phyloP scores from a whole-genome alignment of 768 basidiomycete species.

The Trametes coccinea region DNA sequence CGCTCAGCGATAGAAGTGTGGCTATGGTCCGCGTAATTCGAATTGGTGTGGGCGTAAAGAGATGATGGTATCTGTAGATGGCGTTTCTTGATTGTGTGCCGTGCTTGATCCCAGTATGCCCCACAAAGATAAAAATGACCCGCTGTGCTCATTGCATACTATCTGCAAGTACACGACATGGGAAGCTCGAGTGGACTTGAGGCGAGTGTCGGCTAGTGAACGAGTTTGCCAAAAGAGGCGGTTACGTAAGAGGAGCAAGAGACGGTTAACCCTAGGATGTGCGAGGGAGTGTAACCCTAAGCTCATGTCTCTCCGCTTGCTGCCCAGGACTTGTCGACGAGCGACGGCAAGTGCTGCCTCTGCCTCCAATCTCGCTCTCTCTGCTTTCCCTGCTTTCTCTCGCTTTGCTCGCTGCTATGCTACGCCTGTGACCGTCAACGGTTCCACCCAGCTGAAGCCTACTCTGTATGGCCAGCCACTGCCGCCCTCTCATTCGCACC shows the following conservation, averaged over 20 bases:
- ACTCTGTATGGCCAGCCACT: conserved; percentile 81
- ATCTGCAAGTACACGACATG: too few species aligned
- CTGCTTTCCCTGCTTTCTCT: neutral
- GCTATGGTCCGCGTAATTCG: neutral
- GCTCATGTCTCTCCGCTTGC: conserved; percentile 20
- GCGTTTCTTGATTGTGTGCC: too few species aligned
- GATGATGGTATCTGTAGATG: neutral
- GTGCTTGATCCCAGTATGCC: too few species aligned
- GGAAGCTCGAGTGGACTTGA: too few species aligned
- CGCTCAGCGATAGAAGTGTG: neutral
- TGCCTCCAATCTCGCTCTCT: neutral
- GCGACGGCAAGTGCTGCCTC: conserved; percentile 13
- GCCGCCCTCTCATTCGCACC: conserved; percentile 77
- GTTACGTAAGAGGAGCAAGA: neutral
- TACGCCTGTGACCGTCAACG: conserved; percentile 32
- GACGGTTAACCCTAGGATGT: neutral
- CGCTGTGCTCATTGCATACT: too few species aligned
- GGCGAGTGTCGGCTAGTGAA: neutral
- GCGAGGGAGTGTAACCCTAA: neutral
- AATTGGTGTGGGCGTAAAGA: neutral
- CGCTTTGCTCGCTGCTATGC: conserved; percentile 30
- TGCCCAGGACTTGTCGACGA: conserved; percentile 9
- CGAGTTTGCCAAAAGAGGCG: neutral
- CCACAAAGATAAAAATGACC: too few species aligned
- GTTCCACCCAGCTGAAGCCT: conserved; percentile 51